Evolutionary conservation across 1,284 basidiomycete species (phyloP).

Genomic region (Trichosporon inkin): DNA sequence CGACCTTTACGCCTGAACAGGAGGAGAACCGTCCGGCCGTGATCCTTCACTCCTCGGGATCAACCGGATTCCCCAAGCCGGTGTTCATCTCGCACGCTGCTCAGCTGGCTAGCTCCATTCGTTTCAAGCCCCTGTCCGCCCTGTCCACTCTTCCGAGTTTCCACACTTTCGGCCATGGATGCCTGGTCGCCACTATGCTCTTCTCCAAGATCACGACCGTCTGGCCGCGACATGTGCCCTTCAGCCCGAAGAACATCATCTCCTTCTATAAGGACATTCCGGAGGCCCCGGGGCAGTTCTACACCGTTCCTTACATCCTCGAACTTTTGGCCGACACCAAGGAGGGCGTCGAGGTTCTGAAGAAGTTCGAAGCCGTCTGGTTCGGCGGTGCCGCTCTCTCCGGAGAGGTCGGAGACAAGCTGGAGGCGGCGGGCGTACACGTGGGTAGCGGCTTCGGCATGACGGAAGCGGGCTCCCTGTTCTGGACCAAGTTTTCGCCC

Average conservation of each 20-base stretch:
- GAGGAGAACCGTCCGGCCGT: slow-evolving; percentile 54
- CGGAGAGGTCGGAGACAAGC: slow-evolving; percentile 56
- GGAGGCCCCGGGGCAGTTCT: slow-evolving; percentile 40
- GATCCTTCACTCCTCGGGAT: slow-evolving; percentile 61
- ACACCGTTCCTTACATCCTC: slow-evolving; percentile 52
- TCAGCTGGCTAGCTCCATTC: slow-evolving; percentile 34
- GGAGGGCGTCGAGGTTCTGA: slow-evolving; percentile 54
- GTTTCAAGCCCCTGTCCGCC: slow-evolving; percentile 32
- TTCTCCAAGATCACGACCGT: slow-evolving; percentile 53
- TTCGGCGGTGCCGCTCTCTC: slow-evolving; percentile 46
- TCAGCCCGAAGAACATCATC: slow-evolving; percentile 55
- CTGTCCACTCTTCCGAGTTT: slow-evolving; percentile 54
- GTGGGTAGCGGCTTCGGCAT: slow-evolving; percentile 58
- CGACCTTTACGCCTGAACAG: slow-evolving; percentile 52
- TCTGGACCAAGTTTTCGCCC: slow-evolving; percentile 52
- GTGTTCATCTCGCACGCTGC: slow-evolving; percentile 41
- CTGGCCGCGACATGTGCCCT: slow-evolving; percentile 56
- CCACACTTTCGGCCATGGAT: slow-evolving; percentile 52
- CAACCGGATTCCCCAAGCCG: slow-evolving; percentile 53
- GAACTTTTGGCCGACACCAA: slow-evolving; percentile 56
- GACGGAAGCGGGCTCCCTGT: slow-evolving; percentile 45
- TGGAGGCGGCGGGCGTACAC: slow-evolving; percentile 55
- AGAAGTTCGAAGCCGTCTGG: slow-evolving; percentile 55
- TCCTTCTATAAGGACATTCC: slow-evolving; percentile 35
- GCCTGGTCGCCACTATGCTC: slow-evolving; percentile 48